Percentiles rank a stretch among this genome's conserved stretches.
These are phyloP conservation scores for Suillus discolor DNA, from an alignment of 768 basidiomycete genomes.

Conservation along the genomic window DNA sequence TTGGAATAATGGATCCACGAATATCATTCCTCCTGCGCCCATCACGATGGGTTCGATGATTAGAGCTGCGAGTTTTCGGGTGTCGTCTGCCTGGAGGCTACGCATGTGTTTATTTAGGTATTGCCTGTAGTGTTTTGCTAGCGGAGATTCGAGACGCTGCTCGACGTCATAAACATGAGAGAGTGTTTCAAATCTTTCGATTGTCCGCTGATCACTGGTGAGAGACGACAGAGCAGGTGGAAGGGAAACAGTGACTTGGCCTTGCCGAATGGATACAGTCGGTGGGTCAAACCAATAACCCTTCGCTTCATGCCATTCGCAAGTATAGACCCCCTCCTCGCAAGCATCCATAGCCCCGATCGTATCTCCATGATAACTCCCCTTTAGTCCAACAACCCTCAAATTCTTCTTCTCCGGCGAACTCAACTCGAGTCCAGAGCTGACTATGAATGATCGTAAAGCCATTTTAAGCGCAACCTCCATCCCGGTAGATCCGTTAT, in stretches of 20 bases:
- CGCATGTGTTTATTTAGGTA: constrained; percentile 47
- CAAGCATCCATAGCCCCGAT: constrained; percentile 97
- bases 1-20: constrained; percentile 97
- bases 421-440: constrained; percentile 37
- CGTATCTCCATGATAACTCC: constrained; percentile 97
- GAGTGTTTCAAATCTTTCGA: constrained; percentile 42
- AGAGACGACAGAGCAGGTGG: constrained; percentile 49
- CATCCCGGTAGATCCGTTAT: constrained; percentile 95
- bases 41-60: constrained; percentile 91
- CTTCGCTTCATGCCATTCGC: constrained; percentile 94
- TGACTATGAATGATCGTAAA: constrained; percentile 61
- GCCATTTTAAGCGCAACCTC: constrained; percentile 99
- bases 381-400: constrained; percentile 83
- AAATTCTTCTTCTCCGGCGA: constrained; percentile 49
- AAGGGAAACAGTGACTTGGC: constrained; percentile 53
- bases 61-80: constrained; percentile 63
- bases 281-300: constrained; percentile 96
- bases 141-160: constrained; percentile 54
- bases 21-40: constrained; percentile 97
- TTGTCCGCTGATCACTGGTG: constrained; percentile 11
- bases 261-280: constrained; percentile 67
- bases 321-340: constrained; percentile 88
- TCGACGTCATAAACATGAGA: constrained; percentile 71
- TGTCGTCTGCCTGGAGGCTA: constrained; percentile 49
- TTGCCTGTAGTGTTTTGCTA: constrained; percentile 64